Evolutionary conservation across 78 protist genomes (phyloP).

Genomic region (Dictyostelium brefeldianum): DNA sequence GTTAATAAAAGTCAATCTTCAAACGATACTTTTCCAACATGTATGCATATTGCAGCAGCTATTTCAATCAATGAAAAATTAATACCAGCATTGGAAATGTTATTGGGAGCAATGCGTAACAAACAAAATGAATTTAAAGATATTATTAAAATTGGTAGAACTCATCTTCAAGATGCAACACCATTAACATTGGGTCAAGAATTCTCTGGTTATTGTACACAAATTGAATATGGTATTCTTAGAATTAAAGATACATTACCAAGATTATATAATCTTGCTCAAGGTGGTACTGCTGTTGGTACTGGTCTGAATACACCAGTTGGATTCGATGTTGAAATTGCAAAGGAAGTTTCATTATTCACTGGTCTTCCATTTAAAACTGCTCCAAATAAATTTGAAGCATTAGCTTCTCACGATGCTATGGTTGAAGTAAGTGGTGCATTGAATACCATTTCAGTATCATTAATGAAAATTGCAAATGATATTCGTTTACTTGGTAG

Average conservation of each 20-base stretch:
- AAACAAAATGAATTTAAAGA: constrained; percentile 85
- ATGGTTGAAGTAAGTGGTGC: constrained; percentile 92
- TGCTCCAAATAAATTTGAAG: constrained; percentile 96
- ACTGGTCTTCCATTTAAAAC: constrained; percentile 92
- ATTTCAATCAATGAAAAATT: constrained; percentile 16
- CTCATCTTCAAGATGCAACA: constrained; percentile 96
- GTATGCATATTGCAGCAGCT: constrained; percentile 97
- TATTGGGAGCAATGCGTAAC: constrained; percentile 64
- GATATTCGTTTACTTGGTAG: constrained; percentile 94
- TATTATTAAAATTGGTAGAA: constrained; percentile 97
- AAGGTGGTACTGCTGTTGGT: constrained; percentile 99
- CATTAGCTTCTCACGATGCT: constrained; percentile 95
- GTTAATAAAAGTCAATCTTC: constrained; percentile 96
- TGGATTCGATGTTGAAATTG: constrained; percentile 89
- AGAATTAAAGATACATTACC: constrained; percentile 85
- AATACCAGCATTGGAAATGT: constrained; percentile 83
- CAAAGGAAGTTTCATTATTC: constrained; percentile 76
- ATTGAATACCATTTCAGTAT: constrained; percentile 89
- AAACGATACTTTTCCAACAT: constrained; percentile 98
- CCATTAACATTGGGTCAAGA: constrained; percentile 97
- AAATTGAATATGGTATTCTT: constrained; percentile 83
- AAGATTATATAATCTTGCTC: constrained; percentile 89
- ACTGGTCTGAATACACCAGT: constrained; percentile 95
- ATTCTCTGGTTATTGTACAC: constrained; percentile 92
- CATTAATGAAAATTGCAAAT: constrained; percentile 96